Base-by-base conservation (phyloP, 306 rosid species). In the Castanospermum australe region DNA sequence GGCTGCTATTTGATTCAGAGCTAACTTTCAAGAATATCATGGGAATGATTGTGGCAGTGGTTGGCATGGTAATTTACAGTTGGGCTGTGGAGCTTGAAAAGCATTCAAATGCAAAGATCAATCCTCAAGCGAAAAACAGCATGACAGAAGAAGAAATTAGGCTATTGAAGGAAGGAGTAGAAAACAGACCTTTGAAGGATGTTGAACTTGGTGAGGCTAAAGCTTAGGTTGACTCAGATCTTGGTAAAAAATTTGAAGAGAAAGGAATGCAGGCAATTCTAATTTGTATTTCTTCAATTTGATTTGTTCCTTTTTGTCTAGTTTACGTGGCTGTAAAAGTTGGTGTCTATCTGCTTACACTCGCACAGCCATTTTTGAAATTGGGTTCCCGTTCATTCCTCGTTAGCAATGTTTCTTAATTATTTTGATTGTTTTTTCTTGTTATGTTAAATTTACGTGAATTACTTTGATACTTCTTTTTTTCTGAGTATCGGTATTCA, bases 51-150 rank as follows among this genome's bases (percentile, higher is more conserved):
- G 28, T 94, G 8, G 90, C 98, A 39, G 87, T 94, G 7, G 80
- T 85, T 59, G 97, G 98, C 59, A 94, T 94, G 98, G 85, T 94
- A 60, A 86, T 93, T 73, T 93, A 93, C 60, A 93, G 98, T 87
- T 93, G 98, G 98, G 97, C 97, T 42, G 93, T 90, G 38, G 98
- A 93, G 85, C 17, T 14, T 20, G 98, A 83, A 44, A 93, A 93
- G 76, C 89, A 77, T 41, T 68, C 88, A 50, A 85, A 64, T 77
- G 20, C 67, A 32, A 93, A 91, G 85, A 60, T 86, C 21, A 13
- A 70, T 38, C 42, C 86, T 73, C 79, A 80, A 62, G 51, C 67
- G 9, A 93, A 91, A 85, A 88, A 86, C 79, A 91, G 95, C 90
- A 76, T 93, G 60, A 91, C 97, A 0, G 97, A 91, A 74, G 98